Percentiles rank a stretch among this genome's conserved stretches.
phyloP scores from a whole-genome alignment of 441 rosid genomes.

The Daphne laureola region DNA sequence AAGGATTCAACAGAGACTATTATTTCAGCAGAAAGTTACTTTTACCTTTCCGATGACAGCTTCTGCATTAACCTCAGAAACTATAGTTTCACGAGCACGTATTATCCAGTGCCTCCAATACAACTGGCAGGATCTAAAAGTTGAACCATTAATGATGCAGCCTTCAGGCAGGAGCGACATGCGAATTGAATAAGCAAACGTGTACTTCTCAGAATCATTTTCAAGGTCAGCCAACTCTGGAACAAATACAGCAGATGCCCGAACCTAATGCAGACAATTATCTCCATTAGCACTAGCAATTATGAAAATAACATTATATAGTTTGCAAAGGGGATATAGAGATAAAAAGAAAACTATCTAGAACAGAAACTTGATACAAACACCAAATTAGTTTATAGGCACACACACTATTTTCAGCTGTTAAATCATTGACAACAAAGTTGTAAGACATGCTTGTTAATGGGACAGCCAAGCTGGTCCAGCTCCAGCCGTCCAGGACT shows the following conservation, averaged over 20 bases:
- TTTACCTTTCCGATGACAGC: conserved; percentile 59
- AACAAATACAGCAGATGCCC: conserved; percentile 50
- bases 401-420: not conserved
- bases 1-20: too few species aligned
- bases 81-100: conserved; percentile 27
- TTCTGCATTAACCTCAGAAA: conserved; percentile 24
- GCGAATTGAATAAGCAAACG: conserved; percentile 51
- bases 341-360: not conserved
- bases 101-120: conserved; percentile 45
- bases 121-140: conserved; percentile 50
- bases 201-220: conserved; percentile 15
- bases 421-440: not conserved
- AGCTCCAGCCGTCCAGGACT: not conserved
- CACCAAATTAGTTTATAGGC: not conserved
- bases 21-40: not conserved
- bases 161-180: conserved; percentile 56
- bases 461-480: not conserved
- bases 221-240: conserved; percentile 37
- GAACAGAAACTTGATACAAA: not conserved
- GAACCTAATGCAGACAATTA: conserved; percentile 27
- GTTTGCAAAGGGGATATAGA: not conserved
- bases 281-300: not conserved
- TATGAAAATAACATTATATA: not conserved
- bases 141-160: conserved; percentile 32
- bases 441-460: not conserved